These are phyloP conservation scores for Senecio squalidus DNA, from an alignment of 140 eudicot genomes.

Conservation along the genomic window DNA sequence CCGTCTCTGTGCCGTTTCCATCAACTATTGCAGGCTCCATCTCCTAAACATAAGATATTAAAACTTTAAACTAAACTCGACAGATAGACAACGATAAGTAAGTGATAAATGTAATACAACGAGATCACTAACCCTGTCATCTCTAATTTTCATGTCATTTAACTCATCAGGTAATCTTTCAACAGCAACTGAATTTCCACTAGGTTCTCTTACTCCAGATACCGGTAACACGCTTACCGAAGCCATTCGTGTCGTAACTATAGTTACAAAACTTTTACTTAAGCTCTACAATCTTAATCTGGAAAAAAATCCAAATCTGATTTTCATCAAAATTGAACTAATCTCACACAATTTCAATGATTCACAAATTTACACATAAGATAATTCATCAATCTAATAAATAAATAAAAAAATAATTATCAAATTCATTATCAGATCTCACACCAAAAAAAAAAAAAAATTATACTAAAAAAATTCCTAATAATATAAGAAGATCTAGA, in stretches of 20 bases:
- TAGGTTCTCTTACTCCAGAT: constrained; percentile 49
- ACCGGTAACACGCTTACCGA: constrained; percentile 52
- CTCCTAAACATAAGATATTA: constrained; percentile 36
- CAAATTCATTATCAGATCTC: too few species aligned
- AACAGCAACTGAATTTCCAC: constrained; percentile 38
- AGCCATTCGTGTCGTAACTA: constrained; percentile 38
- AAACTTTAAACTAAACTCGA: neutral
- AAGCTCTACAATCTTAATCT: constrained; percentile 19
- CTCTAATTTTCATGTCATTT: constrained; percentile 80
- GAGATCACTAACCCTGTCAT: constrained; percentile 59
- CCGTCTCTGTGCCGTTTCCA: constrained; percentile 89
- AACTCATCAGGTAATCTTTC: constrained; percentile 69
- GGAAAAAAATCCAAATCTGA: constrained; percentile 3
- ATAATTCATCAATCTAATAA: too few species aligned
- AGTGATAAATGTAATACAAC: neutral
- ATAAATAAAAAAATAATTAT: too few species aligned
- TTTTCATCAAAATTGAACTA: neutral
- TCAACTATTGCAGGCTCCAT: constrained; percentile 75
- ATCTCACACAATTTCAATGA: neutral
- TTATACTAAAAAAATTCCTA: too few species aligned
- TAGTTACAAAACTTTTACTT: constrained; percentile 1
- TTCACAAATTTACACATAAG: too few species aligned
- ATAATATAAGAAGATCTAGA: too few species aligned
- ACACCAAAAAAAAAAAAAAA: too few species aligned
- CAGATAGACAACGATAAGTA: neutral